Evolutionary conservation across 1,284 basidiomycete species (phyloP).

Genomic region (Microbotryum saponariae): DNA sequence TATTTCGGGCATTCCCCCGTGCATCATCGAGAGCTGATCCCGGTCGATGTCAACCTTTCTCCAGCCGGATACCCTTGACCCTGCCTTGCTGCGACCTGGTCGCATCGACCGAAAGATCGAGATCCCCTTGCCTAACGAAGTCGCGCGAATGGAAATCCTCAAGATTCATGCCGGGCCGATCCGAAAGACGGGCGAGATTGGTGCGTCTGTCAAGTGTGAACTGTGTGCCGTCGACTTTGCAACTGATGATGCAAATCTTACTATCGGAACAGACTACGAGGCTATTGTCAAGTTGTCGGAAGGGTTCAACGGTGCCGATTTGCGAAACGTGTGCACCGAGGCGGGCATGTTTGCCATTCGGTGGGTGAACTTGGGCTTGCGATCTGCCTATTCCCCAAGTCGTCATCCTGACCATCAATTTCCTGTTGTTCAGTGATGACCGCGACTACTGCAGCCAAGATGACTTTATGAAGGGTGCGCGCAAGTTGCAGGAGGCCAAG

Average conservation of each 20-base stretch:
- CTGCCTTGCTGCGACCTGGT: slow-evolving; percentile 89
- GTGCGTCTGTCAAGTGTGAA: slow-evolving; percentile 4
- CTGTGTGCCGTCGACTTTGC: not conserved
- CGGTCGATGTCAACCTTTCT: too few species aligned
- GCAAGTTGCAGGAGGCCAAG: slow-evolving; percentile 65
- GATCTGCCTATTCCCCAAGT: not conserved
- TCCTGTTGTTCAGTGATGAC: slow-evolving; percentile 25
- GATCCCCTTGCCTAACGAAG: slow-evolving; percentile 95
- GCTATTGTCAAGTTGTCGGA: slow-evolving; percentile 95
- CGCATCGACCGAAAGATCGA: slow-evolving; percentile 97
- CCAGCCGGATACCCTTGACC: slow-evolving; percentile 86
- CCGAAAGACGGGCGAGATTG: slow-evolving; percentile 85
- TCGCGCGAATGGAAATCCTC: slow-evolving; percentile 84
- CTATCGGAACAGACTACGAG: slow-evolving; percentile 61
- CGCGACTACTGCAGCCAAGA: slow-evolving; percentile 89
- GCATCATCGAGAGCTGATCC: not conserved
- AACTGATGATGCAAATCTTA: not conserved
- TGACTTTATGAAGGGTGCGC: slow-evolving; percentile 93
- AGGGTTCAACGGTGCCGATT: slow-evolving; percentile 88
- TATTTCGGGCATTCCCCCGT: too few species aligned
- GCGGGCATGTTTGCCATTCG: slow-evolving; percentile 99
- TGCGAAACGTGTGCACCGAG: slow-evolving; percentile 95
- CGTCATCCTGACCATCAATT: not conserved
- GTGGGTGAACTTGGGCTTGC: slow-evolving; percentile 9
- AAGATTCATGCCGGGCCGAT: slow-evolving; percentile 95